phyloP scores from a whole-genome alignment of 73 alveolate species.

The Paraurostyla sp. region DNA sequence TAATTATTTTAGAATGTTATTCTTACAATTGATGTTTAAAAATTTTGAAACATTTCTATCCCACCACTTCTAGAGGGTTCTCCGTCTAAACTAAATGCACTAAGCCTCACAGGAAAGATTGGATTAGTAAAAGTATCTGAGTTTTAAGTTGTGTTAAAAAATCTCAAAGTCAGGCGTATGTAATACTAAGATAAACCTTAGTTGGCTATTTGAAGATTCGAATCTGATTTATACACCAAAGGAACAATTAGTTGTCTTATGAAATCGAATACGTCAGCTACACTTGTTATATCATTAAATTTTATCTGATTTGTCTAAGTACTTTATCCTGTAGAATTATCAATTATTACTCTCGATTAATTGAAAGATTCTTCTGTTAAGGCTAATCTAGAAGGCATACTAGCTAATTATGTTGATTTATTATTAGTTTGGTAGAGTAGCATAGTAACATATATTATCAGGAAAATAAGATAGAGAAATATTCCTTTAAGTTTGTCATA shows the following conservation, averaged over 20 bases:
- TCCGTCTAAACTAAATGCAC: background rate
- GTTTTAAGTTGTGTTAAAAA: background rate
- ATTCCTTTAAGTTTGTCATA: constrained; percentile 51
- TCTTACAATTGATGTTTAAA: background rate
- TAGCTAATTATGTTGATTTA: constrained; percentile 21
- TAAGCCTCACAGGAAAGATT: background rate
- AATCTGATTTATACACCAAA: constrained; percentile 15
- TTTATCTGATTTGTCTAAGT: background rate
- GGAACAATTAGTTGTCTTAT: background rate
- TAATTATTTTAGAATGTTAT: background rate
- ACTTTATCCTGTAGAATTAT: background rate
- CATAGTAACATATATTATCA: constrained; percentile 49
- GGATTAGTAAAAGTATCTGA: background rate
- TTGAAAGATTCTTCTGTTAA: too few species aligned
- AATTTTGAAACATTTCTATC: background rate
- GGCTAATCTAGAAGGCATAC: too few species aligned
- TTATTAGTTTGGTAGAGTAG: constrained; percentile 50
- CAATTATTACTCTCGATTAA: too few species aligned
- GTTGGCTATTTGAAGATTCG: background rate
- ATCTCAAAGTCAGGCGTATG: constrained; percentile 31
- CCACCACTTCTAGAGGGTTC: background rate
- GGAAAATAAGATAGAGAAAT: constrained; percentile 24
- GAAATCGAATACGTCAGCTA: constrained; percentile 43
- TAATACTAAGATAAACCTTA: background rate
- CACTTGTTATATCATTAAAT: constrained; percentile 8